These are phyloP conservation scores for Hibiscus syriacus DNA, from an alignment of 345 rosid genomes.

Conservation along the genomic window DNA sequence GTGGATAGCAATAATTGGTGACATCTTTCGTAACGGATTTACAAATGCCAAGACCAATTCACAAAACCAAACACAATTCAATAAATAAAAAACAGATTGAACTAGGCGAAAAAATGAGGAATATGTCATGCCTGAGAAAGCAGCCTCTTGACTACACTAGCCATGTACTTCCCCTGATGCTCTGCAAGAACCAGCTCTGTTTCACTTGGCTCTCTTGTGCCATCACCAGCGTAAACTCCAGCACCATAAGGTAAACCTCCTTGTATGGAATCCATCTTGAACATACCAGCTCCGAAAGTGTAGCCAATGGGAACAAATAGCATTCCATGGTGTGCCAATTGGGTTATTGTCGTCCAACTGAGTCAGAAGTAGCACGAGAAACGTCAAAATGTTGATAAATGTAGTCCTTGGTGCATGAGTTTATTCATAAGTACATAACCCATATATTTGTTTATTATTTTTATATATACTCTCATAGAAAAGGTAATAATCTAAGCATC, in stretches of 20 bases:
- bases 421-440: neutral
- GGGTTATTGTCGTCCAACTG: conserved; percentile 79
- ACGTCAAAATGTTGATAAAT: neutral
- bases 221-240: conserved; percentile 68
- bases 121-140: conserved; percentile 1
- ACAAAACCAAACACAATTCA: conserved; percentile 20
- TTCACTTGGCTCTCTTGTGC: conserved; percentile 62
- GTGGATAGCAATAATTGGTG: neutral
- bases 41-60: conserved; percentile 9
- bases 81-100: neutral
- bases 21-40: neutral
- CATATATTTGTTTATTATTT: neutral
- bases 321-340: conserved; percentile 80
- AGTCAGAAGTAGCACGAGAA: conserved; percentile 6
- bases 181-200: conserved; percentile 64
- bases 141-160: conserved; percentile 55
- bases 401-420: neutral
- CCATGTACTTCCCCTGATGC: conserved; percentile 81
- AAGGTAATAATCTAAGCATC: neutral
- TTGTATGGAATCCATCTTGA: conserved; percentile 61
- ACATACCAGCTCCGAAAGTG: conserved; percentile 80
- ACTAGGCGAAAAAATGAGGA: neutral
- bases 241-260: conserved; percentile 80
- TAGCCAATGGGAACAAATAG: conserved; percentile 77
- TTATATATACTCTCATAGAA: neutral